These are phyloP conservation scores for Plantago elongata DNA, from an alignment of 257 asterid genomes.

Conservation along the genomic window DNA sequence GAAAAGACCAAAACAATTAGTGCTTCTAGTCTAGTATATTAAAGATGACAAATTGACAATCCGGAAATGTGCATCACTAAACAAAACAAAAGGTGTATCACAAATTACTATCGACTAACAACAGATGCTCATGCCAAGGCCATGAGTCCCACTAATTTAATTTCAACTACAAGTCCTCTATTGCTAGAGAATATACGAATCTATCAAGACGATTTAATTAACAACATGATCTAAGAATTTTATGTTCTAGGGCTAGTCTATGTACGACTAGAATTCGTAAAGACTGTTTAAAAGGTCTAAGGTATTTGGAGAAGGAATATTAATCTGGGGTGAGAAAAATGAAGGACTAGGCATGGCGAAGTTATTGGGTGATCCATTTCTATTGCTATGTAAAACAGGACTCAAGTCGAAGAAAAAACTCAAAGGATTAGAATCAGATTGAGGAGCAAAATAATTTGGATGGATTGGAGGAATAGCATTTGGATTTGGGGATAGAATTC, in stretches of 20 bases:
- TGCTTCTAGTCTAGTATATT: slow-evolving; percentile 4
- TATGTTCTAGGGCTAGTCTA: no score
- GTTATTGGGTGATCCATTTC: slow-evolving; percentile 32
- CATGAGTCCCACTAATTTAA: slow-evolving; percentile 25
- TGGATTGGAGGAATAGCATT: slow-evolving; percentile 71
- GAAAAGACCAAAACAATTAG: slow-evolving; percentile 9
- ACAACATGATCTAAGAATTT: no score
- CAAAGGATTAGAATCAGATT: slow-evolving; percentile 44
- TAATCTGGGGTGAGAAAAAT: slow-evolving; percentile 46
- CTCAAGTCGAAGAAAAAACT: slow-evolving; percentile 62
- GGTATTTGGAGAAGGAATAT: slow-evolving; percentile 61
- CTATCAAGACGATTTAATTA: background rate
- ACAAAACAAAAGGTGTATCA: slow-evolving; percentile 19
- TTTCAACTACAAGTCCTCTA: slow-evolving; percentile 17
- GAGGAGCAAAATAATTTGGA: slow-evolving; percentile 57
- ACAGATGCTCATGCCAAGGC: slow-evolving; percentile 21
- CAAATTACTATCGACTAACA: slow-evolving; percentile 15
- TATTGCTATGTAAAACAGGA: slow-evolving; percentile 56
- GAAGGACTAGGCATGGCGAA: slow-evolving; percentile 58
- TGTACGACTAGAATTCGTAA: slow-evolving; percentile 40
- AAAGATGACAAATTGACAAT: slow-evolving; percentile 12
- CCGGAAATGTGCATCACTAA: slow-evolving; percentile 15
- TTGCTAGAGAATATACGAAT: background rate
- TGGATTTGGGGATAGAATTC: slow-evolving; percentile 85
- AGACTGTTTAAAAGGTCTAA: slow-evolving; percentile 60